A percentile compares a stretch with the other conserved stretches of the same genome.
phyloP scores from a whole-genome alignment of 768 basidiomycete genomes.

The Suillus subaureus region DNA sequence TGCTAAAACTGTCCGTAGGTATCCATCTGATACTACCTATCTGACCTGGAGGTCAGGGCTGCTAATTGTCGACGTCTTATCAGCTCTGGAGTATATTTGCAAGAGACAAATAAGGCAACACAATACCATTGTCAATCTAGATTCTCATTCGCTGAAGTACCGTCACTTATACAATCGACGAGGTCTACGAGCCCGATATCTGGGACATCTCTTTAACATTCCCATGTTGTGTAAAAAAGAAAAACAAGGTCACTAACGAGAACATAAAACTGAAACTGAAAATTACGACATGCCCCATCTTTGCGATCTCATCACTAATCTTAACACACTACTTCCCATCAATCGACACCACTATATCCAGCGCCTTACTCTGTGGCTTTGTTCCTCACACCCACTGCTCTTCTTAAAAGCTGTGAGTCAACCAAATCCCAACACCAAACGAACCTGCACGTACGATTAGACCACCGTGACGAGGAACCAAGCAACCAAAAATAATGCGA shows the following conservation, averaged over 20 bases:
- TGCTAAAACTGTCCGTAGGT: slow-evolving; percentile 30
- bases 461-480: background rate
- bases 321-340: slow-evolving; percentile 79
- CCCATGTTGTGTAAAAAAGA: slow-evolving; percentile 61
- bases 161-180: background rate
- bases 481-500: background rate
- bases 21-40: slow-evolving; percentile 51
- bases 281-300: slow-evolving; percentile 44
- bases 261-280: background rate
- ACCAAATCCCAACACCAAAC: slow-evolving; percentile 91
- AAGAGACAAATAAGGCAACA: slow-evolving; percentile 33
- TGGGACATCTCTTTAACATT: slow-evolving; percentile 13
- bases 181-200: background rate
- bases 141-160: slow-evolving; percentile 49
- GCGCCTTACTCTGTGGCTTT: slow-evolving; percentile 73
- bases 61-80: slow-evolving; percentile 34
- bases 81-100: slow-evolving; percentile 44
- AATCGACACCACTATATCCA: slow-evolving; percentile 93
- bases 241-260: background rate
- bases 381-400: slow-evolving; percentile 52
- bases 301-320: slow-evolving; percentile 88
- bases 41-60: slow-evolving; percentile 50
- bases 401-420: slow-evolving; percentile 84
- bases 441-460: slow-evolving; percentile 50
- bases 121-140: slow-evolving; percentile 14